Percentiles rank a stretch among this genome's conserved stretches.
These are phyloP conservation scores for Colletotrichum simmondsii DNA, from an alignment of 2,329 filamentous ascomycete genomes.

Conservation along the genomic window DNA sequence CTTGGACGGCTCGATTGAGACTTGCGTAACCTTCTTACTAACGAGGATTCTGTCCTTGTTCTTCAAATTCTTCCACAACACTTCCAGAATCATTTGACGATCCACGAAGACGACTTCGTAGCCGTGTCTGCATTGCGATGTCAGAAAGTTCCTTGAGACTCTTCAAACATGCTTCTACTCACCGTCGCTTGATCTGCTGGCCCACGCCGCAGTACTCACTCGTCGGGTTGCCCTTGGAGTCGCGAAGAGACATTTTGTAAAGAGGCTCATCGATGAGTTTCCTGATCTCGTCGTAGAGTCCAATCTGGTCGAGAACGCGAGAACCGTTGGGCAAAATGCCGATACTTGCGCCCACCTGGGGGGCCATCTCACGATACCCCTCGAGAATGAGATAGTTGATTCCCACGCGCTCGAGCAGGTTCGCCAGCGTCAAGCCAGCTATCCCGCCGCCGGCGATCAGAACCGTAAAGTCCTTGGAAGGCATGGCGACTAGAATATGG, in stretches of 20 bases:
- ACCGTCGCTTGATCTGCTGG: not conserved
- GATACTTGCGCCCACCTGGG: constrained; percentile 59
- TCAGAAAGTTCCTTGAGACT: not conserved
- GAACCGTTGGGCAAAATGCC: constrained; percentile 53
- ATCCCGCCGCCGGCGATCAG: constrained; percentile 61
- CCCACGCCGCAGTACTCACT: constrained; percentile 3
- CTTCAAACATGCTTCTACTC: not conserved
- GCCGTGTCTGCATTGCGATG: constrained; percentile 33
- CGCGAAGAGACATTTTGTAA: not conserved
- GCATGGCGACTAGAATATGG: not conserved
- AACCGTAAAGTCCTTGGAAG: constrained; percentile 44
- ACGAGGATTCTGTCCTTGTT: constrained; percentile 39
- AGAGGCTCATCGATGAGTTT: constrained; percentile 11
- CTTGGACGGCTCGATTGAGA: not conserved
- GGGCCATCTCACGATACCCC: constrained; percentile 50
- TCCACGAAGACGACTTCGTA: constrained; percentile 49
- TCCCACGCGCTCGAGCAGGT: constrained; percentile 52
- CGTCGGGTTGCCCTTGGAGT: not conserved
- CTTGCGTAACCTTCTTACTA: not conserved
- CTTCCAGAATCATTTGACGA: constrained; percentile 45
- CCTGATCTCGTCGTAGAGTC: constrained; percentile 39
- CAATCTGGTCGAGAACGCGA: constrained; percentile 61
- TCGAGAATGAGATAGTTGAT: constrained; percentile 64
- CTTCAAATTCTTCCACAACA: constrained; percentile 45
- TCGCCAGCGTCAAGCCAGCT: constrained; percentile 49